Percentiles rank a stretch among this genome's conserved stretches.
These are phyloP conservation scores for Apostasia ramifera DNA, from an alignment of 106 monocot species.

Conservation along the genomic window DNA sequence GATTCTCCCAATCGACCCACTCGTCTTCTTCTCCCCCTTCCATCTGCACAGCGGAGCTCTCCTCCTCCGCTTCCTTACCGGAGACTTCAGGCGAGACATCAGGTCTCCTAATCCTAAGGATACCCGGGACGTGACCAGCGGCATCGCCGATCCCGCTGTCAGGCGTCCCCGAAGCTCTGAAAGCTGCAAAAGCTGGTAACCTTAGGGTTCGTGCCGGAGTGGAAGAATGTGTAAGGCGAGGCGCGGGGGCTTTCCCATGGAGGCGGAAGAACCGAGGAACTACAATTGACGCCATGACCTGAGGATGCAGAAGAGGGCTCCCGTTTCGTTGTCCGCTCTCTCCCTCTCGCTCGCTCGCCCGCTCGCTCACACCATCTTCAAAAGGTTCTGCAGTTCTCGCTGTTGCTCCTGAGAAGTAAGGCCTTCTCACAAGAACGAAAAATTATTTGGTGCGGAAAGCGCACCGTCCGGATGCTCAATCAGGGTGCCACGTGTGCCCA, in stretches of 20 bases:
- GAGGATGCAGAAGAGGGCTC: neutral
- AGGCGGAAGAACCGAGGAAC: neutral
- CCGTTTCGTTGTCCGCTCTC: neutral
- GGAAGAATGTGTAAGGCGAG: neutral
- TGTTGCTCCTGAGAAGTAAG: too few relatives aligned
- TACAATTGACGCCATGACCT: constrained; percentile 4
- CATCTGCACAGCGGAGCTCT: neutral
- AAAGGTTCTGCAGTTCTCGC: neutral
- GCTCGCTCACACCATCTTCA: neutral
- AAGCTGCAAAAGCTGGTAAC: neutral
- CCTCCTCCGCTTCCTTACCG: constrained; percentile 12
- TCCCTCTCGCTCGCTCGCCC: neutral
- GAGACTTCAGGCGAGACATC: neutral
- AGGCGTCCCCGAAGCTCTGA: neutral
- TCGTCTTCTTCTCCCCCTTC: constrained; percentile 19
- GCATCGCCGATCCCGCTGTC: neutral
- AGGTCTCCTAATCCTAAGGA: constrained; percentile 4
- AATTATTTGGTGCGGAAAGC: too few relatives aligned
- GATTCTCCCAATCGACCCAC: constrained; percentile 83
- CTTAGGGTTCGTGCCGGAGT: neutral
- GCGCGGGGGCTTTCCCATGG: neutral
- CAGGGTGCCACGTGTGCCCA: too few relatives aligned
- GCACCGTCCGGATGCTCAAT: too few relatives aligned
- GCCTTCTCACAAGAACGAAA: too few relatives aligned
- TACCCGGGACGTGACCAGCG: neutral